Evolutionary conservation across 306 rosid species (phyloP).

Genomic region (Datisca glomerata): DNA sequence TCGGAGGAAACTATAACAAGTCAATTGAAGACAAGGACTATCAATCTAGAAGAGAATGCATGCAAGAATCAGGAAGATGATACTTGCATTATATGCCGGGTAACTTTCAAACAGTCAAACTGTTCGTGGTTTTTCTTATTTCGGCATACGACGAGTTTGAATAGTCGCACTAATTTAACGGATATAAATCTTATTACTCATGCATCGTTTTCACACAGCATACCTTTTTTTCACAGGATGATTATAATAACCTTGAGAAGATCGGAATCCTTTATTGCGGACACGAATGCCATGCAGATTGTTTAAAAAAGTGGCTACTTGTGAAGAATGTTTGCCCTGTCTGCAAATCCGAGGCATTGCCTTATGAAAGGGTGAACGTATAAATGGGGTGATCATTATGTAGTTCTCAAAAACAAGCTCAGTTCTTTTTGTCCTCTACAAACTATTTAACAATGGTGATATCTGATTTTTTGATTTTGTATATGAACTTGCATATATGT

Average conservation of each 20-base stretch:
- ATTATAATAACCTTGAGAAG: conserved; percentile 53
- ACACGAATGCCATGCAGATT: conserved; percentile 74
- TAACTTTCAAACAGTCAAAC: too few species aligned
- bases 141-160: too few species aligned
- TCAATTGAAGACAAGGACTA: conserved; percentile 37
- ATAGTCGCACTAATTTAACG: too few species aligned
- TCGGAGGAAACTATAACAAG: conserved; percentile 50
- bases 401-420: too few species aligned
- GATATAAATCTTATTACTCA: too few species aligned
- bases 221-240: conserved; percentile 36
- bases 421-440: neutral
- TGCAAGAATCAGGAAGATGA: conserved; percentile 44
- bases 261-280: conserved; percentile 73
- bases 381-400: too few species aligned
- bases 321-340: conserved; percentile 90
- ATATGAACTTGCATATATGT: conserved; percentile 17
- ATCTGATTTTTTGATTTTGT: conserved; percentile 14
- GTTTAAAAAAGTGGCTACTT: conserved; percentile 77
- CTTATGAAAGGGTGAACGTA: neutral
- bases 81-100: conserved; percentile 91
- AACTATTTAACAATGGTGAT: too few species aligned
- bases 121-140: too few species aligned
- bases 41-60: conserved; percentile 43
- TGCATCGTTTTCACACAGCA: too few species aligned
- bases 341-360: conserved; percentile 89